A percentile compares a stretch with the other conserved stretches of the same genome.
Conservation (phyloP, 139 green algal species). For the Micromonas pusilla region DNA sequence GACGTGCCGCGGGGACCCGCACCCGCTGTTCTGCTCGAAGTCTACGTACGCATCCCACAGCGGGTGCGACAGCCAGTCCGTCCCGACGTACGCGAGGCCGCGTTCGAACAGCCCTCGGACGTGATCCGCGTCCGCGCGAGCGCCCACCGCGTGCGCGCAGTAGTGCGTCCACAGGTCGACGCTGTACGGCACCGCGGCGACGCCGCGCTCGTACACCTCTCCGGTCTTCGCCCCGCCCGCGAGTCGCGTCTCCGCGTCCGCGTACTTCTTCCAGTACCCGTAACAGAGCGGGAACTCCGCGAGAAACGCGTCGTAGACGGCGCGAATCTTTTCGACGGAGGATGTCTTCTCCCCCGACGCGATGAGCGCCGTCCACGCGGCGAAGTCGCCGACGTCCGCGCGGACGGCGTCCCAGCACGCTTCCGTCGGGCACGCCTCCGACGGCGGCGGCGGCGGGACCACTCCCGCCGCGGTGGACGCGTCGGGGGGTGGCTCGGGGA, state of each 20-base stretch:
- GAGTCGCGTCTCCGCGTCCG: constrained; percentile 49
- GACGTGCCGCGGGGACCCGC: constrained; percentile 31
- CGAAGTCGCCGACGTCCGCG: neutral
- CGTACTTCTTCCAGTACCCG: constrained; percentile 87
- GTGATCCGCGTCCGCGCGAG: constrained; percentile 28
- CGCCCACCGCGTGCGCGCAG: constrained; percentile 21
- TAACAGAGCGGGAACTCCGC: constrained; percentile 72
- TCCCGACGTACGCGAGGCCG: constrained; percentile 47
- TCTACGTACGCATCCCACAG: constrained; percentile 74
- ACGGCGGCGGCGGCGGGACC: too few species aligned
- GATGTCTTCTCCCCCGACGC: neutral
- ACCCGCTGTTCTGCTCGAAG: constrained; percentile 44
- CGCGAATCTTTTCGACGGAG: neutral
- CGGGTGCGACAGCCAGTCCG: constrained; percentile 56
- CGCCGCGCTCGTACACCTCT: constrained; percentile 63
- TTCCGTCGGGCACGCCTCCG: constrained; percentile 9
- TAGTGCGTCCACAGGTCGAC: constrained; percentile 71
- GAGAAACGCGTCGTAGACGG: constrained; percentile 64
- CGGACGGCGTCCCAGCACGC: neutral
- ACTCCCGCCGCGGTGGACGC: too few species aligned
- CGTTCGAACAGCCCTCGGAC: constrained; percentile 66
- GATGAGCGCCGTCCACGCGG: neutral
- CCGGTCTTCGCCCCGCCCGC: constrained; percentile 35
- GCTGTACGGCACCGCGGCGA: constrained; percentile 59
- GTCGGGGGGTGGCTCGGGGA: too few species aligned